Conservation (phyloP, 495 filamentous ascomycete species). For the Penicillium diatomitis region DNA sequence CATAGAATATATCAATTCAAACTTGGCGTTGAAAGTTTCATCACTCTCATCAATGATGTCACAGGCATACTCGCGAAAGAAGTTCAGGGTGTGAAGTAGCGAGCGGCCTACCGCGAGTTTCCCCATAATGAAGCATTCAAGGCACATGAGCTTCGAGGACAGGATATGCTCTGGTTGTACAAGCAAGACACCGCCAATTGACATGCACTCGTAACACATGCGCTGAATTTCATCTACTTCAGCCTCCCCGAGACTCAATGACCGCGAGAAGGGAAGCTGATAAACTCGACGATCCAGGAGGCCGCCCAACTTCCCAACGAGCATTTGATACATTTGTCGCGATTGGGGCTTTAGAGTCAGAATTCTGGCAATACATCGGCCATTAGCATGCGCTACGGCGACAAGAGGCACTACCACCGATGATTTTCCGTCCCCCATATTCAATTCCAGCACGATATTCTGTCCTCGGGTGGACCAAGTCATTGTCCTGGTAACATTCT, state of each 20-base stretch:
- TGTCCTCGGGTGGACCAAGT: conserved; percentile 20
- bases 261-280: conserved; percentile 54
- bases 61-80: conserved; percentile 31
- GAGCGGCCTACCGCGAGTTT: conserved; percentile 12
- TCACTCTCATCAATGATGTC: conserved; percentile 62
- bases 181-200: not conserved
- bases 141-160: conserved; percentile 56
- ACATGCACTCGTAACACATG: conserved; percentile 8
- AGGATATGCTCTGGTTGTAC: conserved; percentile 50
- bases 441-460: conserved; percentile 59
- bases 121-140: conserved; percentile 37
- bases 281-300: conserved; percentile 49
- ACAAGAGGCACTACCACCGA: conserved; percentile 62
- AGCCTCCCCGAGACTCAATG: conserved; percentile 26
- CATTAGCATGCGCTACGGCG: conserved; percentile 44
- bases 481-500: conserved; percentile 50
- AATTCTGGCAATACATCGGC: conserved; percentile 39
- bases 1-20: conserved; percentile 61
- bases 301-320: conserved; percentile 50
- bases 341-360: conserved; percentile 44
- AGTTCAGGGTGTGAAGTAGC: conserved; percentile 33
- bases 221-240: conserved; percentile 6
- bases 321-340: conserved; percentile 53
- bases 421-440: conserved; percentile 72
- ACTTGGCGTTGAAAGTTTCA: conserved; percentile 51